phyloP scores from a whole-genome alignment of 1,284 basidiomycete genomes.

The Melampsora abietis-canadensis region DNA sequence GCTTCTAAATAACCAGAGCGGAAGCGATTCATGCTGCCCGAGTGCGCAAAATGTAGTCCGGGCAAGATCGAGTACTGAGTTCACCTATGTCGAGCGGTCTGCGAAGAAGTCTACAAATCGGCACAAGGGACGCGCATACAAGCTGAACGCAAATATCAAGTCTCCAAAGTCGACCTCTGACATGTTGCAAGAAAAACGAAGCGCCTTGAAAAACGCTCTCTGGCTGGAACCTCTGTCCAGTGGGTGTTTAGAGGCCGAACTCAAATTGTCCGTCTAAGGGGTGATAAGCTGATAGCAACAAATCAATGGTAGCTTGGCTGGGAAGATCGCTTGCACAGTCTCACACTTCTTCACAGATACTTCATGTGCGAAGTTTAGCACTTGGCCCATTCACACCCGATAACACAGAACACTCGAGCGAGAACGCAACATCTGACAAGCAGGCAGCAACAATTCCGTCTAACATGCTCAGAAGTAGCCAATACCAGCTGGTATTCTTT shows the following conservation, averaged over 20 bases:
- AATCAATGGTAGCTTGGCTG: constrained; percentile 25
- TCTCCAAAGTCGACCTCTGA: background rate
- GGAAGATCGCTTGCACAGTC: background rate
- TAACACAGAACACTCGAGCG: background rate
- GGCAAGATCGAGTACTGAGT: background rate
- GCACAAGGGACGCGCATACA: background rate
- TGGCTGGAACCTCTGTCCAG: constrained; percentile 2
- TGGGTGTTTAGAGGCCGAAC: background rate
- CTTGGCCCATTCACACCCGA: constrained; percentile 34
- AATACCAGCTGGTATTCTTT: constrained; percentile 36
- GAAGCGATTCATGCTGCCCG: background rate
- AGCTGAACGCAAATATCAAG: background rate
- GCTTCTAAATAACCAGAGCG: background rate
- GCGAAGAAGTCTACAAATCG: background rate
- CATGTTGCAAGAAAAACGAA: background rate
- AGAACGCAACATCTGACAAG: background rate
- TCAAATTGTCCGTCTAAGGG: too few species aligned
- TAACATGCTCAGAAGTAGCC: constrained; percentile 21
- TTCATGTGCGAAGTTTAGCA: constrained; percentile 16
- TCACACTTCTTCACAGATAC: background rate
- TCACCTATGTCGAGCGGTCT: constrained; percentile 2
- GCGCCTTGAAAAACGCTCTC: background rate
- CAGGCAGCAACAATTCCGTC: background rate
- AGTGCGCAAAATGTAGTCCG: background rate
- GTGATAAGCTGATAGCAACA: too few species aligned